phyloP scores from a whole-genome alignment of 1,284 basidiomycete species.

The Fomitiporia mediterranea region DNA sequence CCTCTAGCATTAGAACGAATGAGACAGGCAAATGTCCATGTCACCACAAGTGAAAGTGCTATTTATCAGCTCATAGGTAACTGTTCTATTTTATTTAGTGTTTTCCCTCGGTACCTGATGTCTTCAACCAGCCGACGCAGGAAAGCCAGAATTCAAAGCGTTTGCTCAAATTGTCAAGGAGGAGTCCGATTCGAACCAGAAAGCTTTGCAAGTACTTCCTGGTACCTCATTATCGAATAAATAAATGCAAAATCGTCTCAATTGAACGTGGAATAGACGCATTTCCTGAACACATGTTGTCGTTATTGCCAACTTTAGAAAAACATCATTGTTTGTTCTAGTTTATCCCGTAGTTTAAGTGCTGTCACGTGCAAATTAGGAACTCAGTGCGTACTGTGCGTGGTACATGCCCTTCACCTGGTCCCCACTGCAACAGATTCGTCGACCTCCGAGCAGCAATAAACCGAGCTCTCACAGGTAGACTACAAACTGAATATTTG shows the following conservation, averaged over 20 bases:
- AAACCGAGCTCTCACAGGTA: too few relatives aligned
- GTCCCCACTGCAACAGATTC: too few relatives aligned
- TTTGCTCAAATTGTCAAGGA: constrained; percentile 76
- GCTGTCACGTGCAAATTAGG: too few relatives aligned
- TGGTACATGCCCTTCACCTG: too few relatives aligned
- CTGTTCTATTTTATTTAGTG: constrained; percentile 24
- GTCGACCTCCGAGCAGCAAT: too few relatives aligned
- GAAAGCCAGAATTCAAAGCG: constrained; percentile 64
- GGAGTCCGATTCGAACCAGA: constrained; percentile 58
- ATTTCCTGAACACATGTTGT: too few relatives aligned
- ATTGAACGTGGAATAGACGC: too few relatives aligned
- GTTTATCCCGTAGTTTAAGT: too few relatives aligned
- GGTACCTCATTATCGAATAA: neutral
- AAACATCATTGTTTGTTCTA: too few relatives aligned
- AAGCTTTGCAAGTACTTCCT: constrained; percentile 30
- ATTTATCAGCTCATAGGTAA: constrained; percentile 74
- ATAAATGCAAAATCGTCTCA: neutral
- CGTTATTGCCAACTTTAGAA: too few relatives aligned
- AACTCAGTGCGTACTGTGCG: too few relatives aligned
- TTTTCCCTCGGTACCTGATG: constrained; percentile 8
- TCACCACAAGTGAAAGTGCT: constrained; percentile 80
- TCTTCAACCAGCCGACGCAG: constrained; percentile 51
- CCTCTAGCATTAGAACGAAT: constrained; percentile 61
- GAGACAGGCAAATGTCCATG: constrained; percentile 67
- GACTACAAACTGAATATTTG: neutral